Evolutionary conservation across 2,329 filamentous ascomycete genomes (phyloP).

Genomic region (Claviceps quebecensis): DNA sequence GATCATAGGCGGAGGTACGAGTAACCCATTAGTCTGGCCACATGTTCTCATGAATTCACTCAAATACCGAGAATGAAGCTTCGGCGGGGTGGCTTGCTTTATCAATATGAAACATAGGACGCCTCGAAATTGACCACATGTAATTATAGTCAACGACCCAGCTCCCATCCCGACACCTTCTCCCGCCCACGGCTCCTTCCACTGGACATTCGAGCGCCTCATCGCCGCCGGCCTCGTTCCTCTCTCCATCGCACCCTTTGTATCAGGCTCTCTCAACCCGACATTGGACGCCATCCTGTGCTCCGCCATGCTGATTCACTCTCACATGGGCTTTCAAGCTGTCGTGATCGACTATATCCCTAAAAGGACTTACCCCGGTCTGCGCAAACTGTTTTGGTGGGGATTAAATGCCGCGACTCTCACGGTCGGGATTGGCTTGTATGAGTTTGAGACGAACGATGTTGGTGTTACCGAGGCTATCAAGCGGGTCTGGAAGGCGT

Average conservation of each 20-base stretch:
- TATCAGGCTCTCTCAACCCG: conserved; percentile 81
- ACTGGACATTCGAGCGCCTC: conserved; percentile 92
- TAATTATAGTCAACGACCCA: conserved; percentile 64
- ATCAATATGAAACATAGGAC: background rate
- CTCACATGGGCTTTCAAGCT: conserved; percentile 88
- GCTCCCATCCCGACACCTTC: conserved; percentile 57
- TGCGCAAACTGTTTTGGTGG: conserved; percentile 60
- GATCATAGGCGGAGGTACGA: conserved; percentile 60
- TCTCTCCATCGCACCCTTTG: conserved; percentile 80
- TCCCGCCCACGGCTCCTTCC: conserved; percentile 83
- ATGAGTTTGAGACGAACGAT: conserved; percentile 98
- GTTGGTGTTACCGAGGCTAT: conserved; percentile 85
- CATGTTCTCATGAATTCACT: too few species aligned
- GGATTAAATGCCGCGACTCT: conserved; percentile 64
- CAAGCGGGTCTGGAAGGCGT: conserved; percentile 81
- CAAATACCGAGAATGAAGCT: too few species aligned
- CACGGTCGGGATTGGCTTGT: conserved; percentile 73
- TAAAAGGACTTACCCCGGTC: conserved; percentile 49
- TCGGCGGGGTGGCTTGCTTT: background rate
- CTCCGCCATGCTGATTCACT: conserved; percentile 74
- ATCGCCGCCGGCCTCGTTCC: conserved; percentile 73
- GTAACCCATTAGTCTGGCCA: background rate
- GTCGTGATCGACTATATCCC: conserved; percentile 89
- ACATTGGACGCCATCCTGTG: conserved; percentile 75
- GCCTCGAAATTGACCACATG: conserved; percentile 2